Base-by-base conservation (phyloP, 108 stramenopile genomes). In the Skeletonema menzelii region DNA sequence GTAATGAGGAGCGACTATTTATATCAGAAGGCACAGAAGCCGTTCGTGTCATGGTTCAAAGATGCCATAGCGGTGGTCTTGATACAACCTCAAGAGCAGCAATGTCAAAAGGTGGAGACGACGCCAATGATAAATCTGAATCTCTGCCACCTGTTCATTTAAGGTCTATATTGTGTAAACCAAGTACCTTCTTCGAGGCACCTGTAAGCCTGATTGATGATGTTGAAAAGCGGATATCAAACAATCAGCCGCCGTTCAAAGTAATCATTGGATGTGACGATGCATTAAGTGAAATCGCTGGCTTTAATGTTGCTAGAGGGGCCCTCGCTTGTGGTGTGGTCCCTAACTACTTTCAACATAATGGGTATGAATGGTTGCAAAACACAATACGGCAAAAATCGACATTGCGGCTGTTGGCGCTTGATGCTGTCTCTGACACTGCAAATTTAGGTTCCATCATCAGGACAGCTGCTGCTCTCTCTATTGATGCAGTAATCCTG, bases 371-470 rank as follows among this genome's bases (percentile, higher is more conserved):
- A 20, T 92, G 91, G 91, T 53, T 92, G 72, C 53, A 70, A 53
- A 37, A 24, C 12, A 67, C 86, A 53, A 46, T 88, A 22, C 38
- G 19, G 56, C 63, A 64, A 55, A 62, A 46, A 1, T 22, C 37
- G 6, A 27, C 56, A 3, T 27, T 75, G 30, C 83, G 86, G 7
- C 30, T 93, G 3, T 28, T 93, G 8, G 93, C 93, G 22, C 66
- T 91, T 15, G 93, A 94, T 76, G 87, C 86, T 4, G 76, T 91
- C 28, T 88, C 81, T 65, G 87, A 94, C 67, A 77, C 87, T 22
- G 86, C 90, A 27, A 94, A 94, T 64, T 67, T 94, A 72, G 90
- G 90, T 10, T 86, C 90, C 55, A 86, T 91, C 56, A 80, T 90
- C 64, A 87, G 93, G 19, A 82, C 80, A 24, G 82, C 87, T 19